Evolutionary conservation across 371 early-diverging fungal species (phyloP).

Genomic region (Mortierella sp.): DNA sequence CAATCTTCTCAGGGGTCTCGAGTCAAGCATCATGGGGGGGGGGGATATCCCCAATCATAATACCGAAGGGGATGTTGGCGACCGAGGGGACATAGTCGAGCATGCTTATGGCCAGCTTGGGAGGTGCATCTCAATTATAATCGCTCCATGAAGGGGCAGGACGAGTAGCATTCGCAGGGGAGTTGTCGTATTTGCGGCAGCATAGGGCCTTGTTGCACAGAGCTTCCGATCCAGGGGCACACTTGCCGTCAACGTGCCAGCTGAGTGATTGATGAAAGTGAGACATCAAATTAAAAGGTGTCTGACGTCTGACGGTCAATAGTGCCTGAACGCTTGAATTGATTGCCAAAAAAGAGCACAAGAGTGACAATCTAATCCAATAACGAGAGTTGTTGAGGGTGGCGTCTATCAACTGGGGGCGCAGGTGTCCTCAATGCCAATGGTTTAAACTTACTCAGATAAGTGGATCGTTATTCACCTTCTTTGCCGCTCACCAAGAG

Average conservation of each 20-base stretch:
- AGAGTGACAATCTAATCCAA: no score
- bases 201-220: constrained; percentile 70
- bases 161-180: neutral
- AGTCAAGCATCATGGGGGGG: constrained; percentile 72
- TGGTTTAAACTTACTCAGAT: constrained; percentile 61
- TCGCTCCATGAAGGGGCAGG: constrained; percentile 50
- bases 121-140: constrained; percentile 64
- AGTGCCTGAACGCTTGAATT: no score
- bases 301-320: neutral
- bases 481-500: neutral
- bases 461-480: constrained; percentile 13
- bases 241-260: constrained; percentile 73
- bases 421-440: neutral
- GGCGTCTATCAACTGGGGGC: neutral
- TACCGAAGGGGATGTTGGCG: constrained; percentile 60
- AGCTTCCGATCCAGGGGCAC: constrained; percentile 66
- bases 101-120: constrained; percentile 60
- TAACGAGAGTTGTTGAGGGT: no score
- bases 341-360: no score
- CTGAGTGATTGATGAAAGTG: neutral
- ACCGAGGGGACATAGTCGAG: constrained; percentile 57
- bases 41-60: constrained; percentile 70
- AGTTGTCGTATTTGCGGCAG: constrained; percentile 61
- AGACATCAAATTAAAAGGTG: neutral
- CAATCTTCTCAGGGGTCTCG: constrained; percentile 31